phyloP scores from a whole-genome alignment of 495 filamentous ascomycete genomes.

The Schizothecium vesticola region DNA sequence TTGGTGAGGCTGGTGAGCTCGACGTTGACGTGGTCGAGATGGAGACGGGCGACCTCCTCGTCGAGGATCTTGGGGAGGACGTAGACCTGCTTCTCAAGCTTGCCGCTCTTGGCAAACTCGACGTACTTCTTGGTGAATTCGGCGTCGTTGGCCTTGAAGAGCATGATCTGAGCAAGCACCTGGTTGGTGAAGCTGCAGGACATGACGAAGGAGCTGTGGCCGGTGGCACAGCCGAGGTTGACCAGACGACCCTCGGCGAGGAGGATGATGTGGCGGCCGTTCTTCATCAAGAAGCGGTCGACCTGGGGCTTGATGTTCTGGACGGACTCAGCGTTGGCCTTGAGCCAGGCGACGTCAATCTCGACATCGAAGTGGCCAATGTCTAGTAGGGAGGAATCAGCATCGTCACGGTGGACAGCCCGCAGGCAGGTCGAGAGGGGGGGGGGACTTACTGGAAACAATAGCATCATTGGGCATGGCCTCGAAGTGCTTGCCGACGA shows the following conservation, averaged over 20 bases:
- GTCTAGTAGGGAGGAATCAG: constrained; percentile 52
- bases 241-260: constrained; percentile 97
- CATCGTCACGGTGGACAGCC: background rate
- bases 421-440: background rate
- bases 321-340: constrained; percentile 82
- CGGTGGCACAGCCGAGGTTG: constrained; percentile 97
- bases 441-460: constrained; percentile 78
- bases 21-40: constrained; percentile 90
- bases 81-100: constrained; percentile 89
- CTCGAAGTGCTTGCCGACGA: constrained; percentile 89
- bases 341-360: constrained; percentile 99
- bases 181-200: constrained; percentile 99
- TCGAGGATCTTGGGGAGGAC: constrained; percentile 98
- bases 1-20: constrained; percentile 80
- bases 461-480: constrained; percentile 98
- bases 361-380: constrained; percentile 99
- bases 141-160: constrained; percentile 87
- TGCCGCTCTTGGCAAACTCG: constrained; percentile 85
- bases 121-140: constrained; percentile 88
- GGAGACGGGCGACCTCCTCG: constrained; percentile 92
- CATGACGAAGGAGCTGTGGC: constrained; percentile 99
- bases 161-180: constrained; percentile 97
- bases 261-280: constrained; percentile 94
- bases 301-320: constrained; percentile 99
- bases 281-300: constrained; percentile 92